These are phyloP conservation scores for Kazachstania viticola DNA, from an alignment of 805 yeast species.

Conservation along the genomic window DNA sequence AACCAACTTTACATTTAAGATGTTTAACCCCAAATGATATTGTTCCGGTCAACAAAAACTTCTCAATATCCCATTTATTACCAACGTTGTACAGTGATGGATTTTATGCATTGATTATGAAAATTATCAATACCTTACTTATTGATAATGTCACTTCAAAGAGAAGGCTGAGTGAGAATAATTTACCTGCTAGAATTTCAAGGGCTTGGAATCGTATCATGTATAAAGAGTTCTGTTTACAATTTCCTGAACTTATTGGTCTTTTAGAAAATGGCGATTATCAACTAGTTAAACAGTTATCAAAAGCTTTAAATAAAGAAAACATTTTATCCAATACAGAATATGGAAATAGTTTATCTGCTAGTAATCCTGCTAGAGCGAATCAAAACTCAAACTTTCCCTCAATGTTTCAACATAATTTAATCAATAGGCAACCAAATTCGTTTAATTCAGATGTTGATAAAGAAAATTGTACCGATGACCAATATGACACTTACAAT, in stretches of 20 bases:
- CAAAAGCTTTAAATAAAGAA: no score
- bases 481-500: no score
- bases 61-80: conserved; percentile 17
- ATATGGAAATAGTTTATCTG: no score
- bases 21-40: conserved; percentile 22
- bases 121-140: conserved; percentile 13
- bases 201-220: conserved; percentile 25
- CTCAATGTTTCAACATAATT: no score
- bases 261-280: conserved; percentile 18
- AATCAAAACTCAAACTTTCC: no score
- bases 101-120: conserved; percentile 12
- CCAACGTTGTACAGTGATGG: conserved; percentile 11
- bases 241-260: conserved; percentile 22
- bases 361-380: no score
- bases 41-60: conserved; percentile 19
- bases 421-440: no score
- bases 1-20: conserved; percentile 3
- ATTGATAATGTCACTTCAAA: conserved; percentile 3
- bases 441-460: no score
- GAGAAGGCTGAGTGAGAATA: neutral
- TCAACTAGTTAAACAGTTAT: conserved; percentile 9
- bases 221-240: conserved; percentile 15
- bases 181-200: conserved; percentile 2
- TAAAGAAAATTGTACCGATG: no score
- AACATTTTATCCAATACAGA: no score